These are phyloP conservation scores for Endogone sp. DNA, from an alignment of 192 early-diverging fungal species.

Conservation along the genomic window DNA sequence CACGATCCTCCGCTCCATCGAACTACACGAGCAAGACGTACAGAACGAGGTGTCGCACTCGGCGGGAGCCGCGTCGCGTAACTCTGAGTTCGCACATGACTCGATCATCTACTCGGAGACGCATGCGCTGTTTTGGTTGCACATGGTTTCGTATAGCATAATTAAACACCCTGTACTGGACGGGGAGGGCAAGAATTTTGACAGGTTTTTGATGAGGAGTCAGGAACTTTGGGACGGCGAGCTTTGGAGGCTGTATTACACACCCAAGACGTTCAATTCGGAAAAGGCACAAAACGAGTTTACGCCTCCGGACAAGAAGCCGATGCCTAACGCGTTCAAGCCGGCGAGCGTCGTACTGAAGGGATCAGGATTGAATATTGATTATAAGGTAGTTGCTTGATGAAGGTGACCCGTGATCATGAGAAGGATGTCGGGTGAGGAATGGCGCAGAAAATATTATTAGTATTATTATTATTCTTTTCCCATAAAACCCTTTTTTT, in stretches of 20 bases:
- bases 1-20: slow-evolving; percentile 10
- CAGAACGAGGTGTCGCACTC: background rate
- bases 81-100: slow-evolving; percentile 10
- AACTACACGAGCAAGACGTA: slow-evolving; percentile 15
- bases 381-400: slow-evolving; percentile 10
- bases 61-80: background rate
- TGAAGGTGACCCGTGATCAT: too few relatives aligned
- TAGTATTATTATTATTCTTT: too few relatives aligned
- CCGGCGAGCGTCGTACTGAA: slow-evolving; percentile 22
- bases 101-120: slow-evolving; percentile 26
- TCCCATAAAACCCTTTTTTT: too few relatives aligned
- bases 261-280: slow-evolving; percentile 16
- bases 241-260: slow-evolving; percentile 24
- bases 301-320: slow-evolving; percentile 25
- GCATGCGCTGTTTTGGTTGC: slow-evolving; percentile 32
- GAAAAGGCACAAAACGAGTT: slow-evolving; percentile 16
- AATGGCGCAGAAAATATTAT: too few relatives aligned
- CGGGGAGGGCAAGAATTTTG: slow-evolving; percentile 19
- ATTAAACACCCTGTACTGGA: slow-evolving; percentile 23
- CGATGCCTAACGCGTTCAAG: slow-evolving; percentile 33
- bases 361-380: slow-evolving; percentile 25
- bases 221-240: slow-evolving; percentile 21
- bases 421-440: too few relatives aligned
- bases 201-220: slow-evolving; percentile 18
- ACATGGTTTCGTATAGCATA: slow-evolving; percentile 25